Evolutionary conservation across 441 rosid genomes (phyloP).

Genomic region (Caryocar brasiliense): DNA sequence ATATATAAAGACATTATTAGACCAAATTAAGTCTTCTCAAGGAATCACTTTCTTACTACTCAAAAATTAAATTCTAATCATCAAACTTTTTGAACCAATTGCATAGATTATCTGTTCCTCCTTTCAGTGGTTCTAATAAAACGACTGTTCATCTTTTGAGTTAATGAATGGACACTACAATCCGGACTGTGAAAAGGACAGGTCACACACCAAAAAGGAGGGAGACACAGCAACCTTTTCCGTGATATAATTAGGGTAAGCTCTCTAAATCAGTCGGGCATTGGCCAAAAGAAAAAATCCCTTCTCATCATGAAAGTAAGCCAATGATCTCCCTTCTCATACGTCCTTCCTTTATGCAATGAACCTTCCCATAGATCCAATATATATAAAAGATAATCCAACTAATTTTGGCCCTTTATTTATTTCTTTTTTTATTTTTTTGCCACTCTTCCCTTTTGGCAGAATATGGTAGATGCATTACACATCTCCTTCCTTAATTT

Average conservation of each 20-base stretch:
- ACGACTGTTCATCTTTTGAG: constrained; percentile 24
- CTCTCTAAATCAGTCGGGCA: constrained; percentile 26
- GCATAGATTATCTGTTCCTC: no score
- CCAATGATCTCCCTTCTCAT: constrained; percentile 5
- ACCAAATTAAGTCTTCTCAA: no score
- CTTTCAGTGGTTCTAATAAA: constrained; percentile 26
- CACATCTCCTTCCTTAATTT: no score
- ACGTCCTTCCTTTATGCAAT: constrained; percentile 15
- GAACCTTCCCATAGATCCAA: constrained; percentile 22
- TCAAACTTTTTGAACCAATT: neutral
- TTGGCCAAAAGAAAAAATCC: neutral
- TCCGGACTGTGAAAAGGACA: constrained; percentile 25
- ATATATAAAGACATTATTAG: no score
- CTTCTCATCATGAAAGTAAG: constrained; percentile 13
- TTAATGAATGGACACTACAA: constrained; percentile 18
- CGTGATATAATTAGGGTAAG: constrained; percentile 14
- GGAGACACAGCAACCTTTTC: constrained; percentile 27
- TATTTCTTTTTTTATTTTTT: neutral
- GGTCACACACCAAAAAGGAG: constrained; percentile 22
- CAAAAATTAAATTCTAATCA: no score
- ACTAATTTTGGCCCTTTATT: constrained; percentile 6
- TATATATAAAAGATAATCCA: neutral
- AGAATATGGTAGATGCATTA: no score
- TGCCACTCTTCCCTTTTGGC: neutral
- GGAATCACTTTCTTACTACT: no score